Evolutionary conservation across 352 stramenopile species (phyloP), one percentile per base, ranked within the genome.

Genomic region (Pythium periplocum): DNA sequence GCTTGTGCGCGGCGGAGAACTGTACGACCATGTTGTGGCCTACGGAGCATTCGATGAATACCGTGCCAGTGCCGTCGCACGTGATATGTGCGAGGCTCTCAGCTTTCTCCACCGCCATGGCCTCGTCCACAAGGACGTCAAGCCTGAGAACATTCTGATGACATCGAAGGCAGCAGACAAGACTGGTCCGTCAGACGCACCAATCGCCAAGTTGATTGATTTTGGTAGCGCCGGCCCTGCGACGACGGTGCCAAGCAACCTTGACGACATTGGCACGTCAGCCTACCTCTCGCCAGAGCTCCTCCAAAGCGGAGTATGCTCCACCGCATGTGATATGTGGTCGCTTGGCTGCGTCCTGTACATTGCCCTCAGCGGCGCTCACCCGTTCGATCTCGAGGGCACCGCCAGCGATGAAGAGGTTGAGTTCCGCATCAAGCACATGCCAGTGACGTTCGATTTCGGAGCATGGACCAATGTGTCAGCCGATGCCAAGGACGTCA

Each of bases 261-360:
- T 74, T 1, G 78, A 91, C 51, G 78, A 89, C 46, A 76, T 90
- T 54, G 83, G 83, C 40, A 93, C 83, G 54, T 70, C 67, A 6
- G 80, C 75, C 11, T 93, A 93, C 37, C 40, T 85, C 48, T 57
- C 83, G 12, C 83, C 83, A 11, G 83, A 93, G 65, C 44, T 89
- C 10, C 55, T 90, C 8, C 62, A 68, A 2, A 68, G 60, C 5
- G 73, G 73, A 3, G 39, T 74, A 2, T 90, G 78, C 61, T 87
- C 80, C 0, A 72, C 70, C 6, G 77, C 74, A 8, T 83, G 73
- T 17, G 83, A 93, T 66, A 86, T 91, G 71, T 93, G 83, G 83
- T 73, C 79, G 0, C 62, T 97, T 6, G 93, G 93, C 34, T 92
- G 95, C 42, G 96, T 98, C 70, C 72, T 98, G 4, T 98, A 97